These are phyloP conservation scores for Corchorus olitorius DNA, from an alignment of 345 rosid species.

Conservation along the genomic window DNA sequence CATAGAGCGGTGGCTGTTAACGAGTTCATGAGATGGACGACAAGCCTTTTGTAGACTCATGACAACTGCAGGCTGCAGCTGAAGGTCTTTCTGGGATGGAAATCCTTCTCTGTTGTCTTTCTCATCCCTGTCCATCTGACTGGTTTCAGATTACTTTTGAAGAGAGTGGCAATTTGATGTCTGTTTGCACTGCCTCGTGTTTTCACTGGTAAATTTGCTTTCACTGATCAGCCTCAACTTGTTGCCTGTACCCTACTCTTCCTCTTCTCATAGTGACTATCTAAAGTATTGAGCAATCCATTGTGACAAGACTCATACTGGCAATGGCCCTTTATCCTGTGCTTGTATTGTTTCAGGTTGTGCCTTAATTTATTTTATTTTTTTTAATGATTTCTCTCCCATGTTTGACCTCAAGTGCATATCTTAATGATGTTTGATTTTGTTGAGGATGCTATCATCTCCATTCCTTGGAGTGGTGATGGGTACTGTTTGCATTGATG, in stretches of 20 bases:
- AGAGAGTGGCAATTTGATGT: constrained; percentile 56
- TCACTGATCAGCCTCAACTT: constrained; percentile 52
- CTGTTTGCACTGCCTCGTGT: constrained; percentile 47
- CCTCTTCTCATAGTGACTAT: constrained; percentile 48
- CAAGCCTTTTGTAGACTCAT: constrained; percentile 57
- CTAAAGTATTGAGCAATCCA: constrained; percentile 57
- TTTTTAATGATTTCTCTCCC: constrained; percentile 55
- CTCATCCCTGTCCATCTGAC: constrained; percentile 42
- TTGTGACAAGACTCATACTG: constrained; percentile 48
- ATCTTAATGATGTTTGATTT: constrained; percentile 54
- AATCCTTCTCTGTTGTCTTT: constrained; percentile 37
- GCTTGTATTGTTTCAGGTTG: constrained; percentile 53
- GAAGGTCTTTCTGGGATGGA: constrained; percentile 55
- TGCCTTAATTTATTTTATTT: constrained; percentile 54
- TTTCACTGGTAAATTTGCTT: constrained; percentile 51
- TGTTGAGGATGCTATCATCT: constrained; percentile 54
- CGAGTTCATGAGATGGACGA: constrained; percentile 50
- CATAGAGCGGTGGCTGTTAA: constrained; percentile 45
- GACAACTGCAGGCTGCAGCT: constrained; percentile 48
- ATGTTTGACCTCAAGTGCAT: constrained; percentile 48
- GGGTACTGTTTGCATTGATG: constrained; percentile 54
- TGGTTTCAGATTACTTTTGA: constrained; percentile 46
- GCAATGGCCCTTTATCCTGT: constrained; percentile 57
- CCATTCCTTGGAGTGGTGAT: constrained; percentile 50
- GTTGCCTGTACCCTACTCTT: constrained; percentile 34